A percentile compares a stretch with the other conserved stretches of the same genome.
Conservation (phyloP, 176 grass and related monocot genomes). For the Zizania latifolia region DNA sequence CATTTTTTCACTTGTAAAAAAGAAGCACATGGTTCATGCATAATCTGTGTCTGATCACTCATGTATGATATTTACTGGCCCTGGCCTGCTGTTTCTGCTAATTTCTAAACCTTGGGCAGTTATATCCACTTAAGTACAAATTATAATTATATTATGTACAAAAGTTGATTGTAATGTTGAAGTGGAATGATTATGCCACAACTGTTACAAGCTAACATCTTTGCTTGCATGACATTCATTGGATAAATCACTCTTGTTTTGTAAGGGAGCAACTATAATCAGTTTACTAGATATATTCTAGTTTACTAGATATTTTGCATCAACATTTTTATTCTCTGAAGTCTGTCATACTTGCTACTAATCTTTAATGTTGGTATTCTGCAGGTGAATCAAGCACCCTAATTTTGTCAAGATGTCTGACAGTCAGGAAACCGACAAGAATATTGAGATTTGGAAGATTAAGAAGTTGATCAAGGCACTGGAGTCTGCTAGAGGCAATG, state of each 20-base stretch:
- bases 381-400: slow-evolving; percentile 24
- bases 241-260: neutral
- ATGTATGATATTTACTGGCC: neutral
- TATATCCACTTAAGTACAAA: neutral
- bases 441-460: slow-evolving; percentile 84
- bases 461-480: slow-evolving; percentile 74
- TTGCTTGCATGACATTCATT: neutral
- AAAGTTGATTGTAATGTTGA: neutral
- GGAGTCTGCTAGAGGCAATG: slow-evolving; percentile 72
- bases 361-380: neutral
- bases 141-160: neutral
- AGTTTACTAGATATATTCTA: neutral
- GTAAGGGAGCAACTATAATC: neutral
- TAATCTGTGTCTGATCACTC: neutral
- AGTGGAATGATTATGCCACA: neutral
- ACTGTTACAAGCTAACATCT: neutral
- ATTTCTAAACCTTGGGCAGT: neutral
- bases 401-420: slow-evolving; percentile 51
- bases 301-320: neutral
- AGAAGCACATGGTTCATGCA: neutral
- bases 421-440: slow-evolving; percentile 71
- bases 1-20: neutral
- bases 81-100: neutral
- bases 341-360: neutral
- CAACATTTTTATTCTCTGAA: neutral